These are phyloP conservation scores for Euphorbia corollata DNA, from an alignment of 441 rosid genomes.

Conservation along the genomic window DNA sequence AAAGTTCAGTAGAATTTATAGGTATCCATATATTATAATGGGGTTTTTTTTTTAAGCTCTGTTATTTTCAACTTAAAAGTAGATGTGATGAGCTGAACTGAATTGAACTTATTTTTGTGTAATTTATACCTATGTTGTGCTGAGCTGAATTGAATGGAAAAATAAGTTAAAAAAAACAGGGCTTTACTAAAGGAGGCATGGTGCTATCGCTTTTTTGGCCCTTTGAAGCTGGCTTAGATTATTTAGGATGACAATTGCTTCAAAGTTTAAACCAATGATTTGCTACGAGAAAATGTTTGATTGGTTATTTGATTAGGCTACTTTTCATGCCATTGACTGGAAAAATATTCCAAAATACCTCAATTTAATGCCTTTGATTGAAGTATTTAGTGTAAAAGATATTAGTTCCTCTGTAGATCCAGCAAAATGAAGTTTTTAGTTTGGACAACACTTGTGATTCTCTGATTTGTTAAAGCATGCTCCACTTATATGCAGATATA, in stretches of 20 bases:
- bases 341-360: background rate
- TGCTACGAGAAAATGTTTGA: background rate
- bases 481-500: background rate
- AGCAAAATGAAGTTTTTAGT: background rate
- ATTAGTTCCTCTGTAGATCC: background rate
- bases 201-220: background rate
- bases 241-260: background rate
- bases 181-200: background rate
- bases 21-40: too few relatives aligned
- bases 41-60: too few relatives aligned
- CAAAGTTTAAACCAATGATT: background rate
- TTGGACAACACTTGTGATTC: background rate
- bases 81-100: too few relatives aligned
- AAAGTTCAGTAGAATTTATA: background rate
- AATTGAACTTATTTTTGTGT: too few relatives aligned
- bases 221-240: background rate
- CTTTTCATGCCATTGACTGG: background rate
- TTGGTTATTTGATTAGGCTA: background rate
- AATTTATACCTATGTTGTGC: too few relatives aligned
- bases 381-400: background rate
- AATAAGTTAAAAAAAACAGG: too few relatives aligned
- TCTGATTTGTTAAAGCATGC: background rate
- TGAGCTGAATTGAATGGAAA: too few relatives aligned
- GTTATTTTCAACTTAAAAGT: too few relatives aligned
- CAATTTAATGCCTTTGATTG: background rate